Conservation (phyloP, 1,284 basidiomycete genomes). For the Trichosporon faecale region DNA sequence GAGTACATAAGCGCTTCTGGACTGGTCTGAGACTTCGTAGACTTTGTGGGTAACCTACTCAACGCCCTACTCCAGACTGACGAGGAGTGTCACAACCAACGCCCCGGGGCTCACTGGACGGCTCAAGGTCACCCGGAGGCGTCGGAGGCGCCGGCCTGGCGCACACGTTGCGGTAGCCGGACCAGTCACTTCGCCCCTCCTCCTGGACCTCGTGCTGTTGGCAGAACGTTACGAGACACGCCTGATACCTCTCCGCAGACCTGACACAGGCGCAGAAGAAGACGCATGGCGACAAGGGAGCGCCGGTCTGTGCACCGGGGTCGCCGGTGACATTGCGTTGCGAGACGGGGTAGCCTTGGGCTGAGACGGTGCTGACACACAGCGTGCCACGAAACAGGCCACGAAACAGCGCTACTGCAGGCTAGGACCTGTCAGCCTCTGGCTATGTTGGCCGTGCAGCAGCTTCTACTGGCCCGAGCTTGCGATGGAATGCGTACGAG, state of each 20-base stretch:
- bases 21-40: too few species aligned
- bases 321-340: not conserved
- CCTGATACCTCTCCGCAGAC: not conserved
- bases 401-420: not conserved
- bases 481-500: not conserved
- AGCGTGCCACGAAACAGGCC: too few species aligned
- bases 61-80: too few species aligned
- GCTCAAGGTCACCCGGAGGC: not conserved
- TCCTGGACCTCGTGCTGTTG: too few species aligned
- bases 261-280: not conserved
- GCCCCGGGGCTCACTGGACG: not conserved
- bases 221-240: not conserved
- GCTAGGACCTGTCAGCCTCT: not conserved
- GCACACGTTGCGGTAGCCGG: not conserved
- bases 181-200: not conserved
- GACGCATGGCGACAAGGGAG: not conserved
- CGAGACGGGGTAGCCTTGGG: not conserved
- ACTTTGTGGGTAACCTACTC: not conserved
- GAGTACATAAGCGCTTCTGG: not conserved
- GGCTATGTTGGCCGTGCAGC: not conserved
- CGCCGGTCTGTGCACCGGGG: not conserved
- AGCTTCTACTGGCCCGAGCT: not conserved
- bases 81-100: too few species aligned
- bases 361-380: not conserved
- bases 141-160: not conserved